These are phyloP conservation scores for Marsdenia floribunda DNA, from an alignment of 257 asterid species.

Conservation along the genomic window DNA sequence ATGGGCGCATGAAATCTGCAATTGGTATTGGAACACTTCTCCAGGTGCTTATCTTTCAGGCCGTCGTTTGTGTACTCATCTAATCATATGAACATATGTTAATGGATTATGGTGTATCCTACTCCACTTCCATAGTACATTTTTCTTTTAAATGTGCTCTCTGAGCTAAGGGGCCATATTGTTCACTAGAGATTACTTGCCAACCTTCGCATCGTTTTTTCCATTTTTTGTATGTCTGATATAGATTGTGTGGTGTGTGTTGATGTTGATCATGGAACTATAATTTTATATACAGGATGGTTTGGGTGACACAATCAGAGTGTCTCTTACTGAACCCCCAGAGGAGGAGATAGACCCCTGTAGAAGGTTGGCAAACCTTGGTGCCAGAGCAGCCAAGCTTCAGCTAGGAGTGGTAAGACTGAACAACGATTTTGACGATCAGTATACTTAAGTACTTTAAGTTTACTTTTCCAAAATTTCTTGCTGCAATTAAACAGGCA, in stretches of 20 bases:
- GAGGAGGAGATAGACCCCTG: conserved; percentile 98
- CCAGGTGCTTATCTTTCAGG: conserved; percentile 42
- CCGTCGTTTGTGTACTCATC: background rate
- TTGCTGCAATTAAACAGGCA: conserved; percentile 39
- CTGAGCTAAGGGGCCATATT: background rate
- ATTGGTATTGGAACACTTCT: conserved; percentile 98
- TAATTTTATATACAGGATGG: conserved; percentile 59
- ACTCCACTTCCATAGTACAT: background rate
- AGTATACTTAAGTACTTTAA: conserved; percentile 15
- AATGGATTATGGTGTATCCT: background rate
- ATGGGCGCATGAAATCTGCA: conserved; percentile 99
- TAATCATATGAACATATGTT: background rate
- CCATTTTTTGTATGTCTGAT: background rate
- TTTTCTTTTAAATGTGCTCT: background rate
- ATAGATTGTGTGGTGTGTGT: background rate
- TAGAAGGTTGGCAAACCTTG: conserved; percentile 93
- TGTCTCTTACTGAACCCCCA: conserved; percentile 95
- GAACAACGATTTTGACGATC: conserved; percentile 9
- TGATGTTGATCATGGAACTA: conserved; percentile 1
- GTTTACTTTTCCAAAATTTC: conserved; percentile 14
- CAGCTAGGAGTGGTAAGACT: conserved; percentile 96
- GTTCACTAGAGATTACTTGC: background rate
- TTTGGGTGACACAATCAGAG: conserved; percentile 94
- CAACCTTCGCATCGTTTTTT: background rate
- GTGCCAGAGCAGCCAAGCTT: conserved; percentile 78